Percentiles rank a stretch among this genome's conserved stretches.
These are phyloP conservation scores for Erodium moschatum DNA, from an alignment of 441 rosid species.

Conservation along the genomic window DNA sequence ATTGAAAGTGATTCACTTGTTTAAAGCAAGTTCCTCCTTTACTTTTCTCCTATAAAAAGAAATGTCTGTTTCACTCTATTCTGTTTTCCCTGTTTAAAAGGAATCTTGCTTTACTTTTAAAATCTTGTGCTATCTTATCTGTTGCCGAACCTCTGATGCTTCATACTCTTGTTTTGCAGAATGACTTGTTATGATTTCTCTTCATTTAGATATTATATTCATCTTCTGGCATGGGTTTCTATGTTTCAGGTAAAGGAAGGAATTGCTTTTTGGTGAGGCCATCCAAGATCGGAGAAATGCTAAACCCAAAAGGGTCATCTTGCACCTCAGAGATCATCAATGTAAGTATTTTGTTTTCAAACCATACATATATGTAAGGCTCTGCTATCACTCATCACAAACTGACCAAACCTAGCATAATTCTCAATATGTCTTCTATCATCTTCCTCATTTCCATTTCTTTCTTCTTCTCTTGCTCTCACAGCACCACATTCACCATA, in stretches of 20 bases:
- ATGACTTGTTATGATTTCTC: not conserved
- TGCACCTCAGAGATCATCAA: slow-evolving; percentile 31
- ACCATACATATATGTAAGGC: not conserved
- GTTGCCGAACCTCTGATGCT: not conserved
- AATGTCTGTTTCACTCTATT: not conserved
- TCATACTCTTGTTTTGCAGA: too few relatives aligned
- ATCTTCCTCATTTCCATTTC: slow-evolving; percentile 24
- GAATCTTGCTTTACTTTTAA: not conserved
- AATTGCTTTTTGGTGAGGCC: slow-evolving; percentile 47
- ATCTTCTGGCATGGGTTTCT: slow-evolving; percentile 5
- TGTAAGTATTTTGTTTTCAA: slow-evolving; percentile 3
- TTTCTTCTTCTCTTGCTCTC: slow-evolving; percentile 29
- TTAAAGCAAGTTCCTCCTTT: not conserved
- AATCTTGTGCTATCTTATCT: not conserved
- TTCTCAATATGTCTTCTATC: slow-evolving; percentile 12
- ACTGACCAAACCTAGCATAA: not conserved
- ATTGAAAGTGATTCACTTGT: not conserved
- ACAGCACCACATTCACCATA: slow-evolving; percentile 37
- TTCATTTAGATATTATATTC: not conserved
- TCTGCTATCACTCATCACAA: not conserved
- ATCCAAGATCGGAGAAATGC: slow-evolving; percentile 32
- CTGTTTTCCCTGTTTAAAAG: not conserved
- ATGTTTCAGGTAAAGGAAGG: slow-evolving; percentile 38
- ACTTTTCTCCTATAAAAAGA: too few relatives aligned
- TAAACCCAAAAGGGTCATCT: slow-evolving; percentile 39